Conservation (phyloP, 2,329 filamentous ascomycete species). For the Beauveria sp. region DNA sequence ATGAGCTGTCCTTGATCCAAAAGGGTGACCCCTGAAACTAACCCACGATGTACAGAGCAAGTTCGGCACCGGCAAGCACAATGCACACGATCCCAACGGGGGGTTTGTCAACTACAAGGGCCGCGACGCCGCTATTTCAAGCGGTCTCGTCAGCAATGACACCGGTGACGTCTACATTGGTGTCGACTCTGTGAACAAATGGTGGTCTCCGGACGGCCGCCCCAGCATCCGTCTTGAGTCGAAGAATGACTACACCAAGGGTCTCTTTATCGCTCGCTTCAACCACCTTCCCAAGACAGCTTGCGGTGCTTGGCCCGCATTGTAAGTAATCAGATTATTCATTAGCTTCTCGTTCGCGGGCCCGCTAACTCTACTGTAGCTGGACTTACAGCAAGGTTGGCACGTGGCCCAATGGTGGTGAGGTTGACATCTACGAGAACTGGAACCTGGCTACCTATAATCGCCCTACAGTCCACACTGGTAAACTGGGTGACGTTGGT, state of each 20-base stretch:
- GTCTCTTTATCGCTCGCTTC: constrained; percentile 63
- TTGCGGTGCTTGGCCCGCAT: constrained; percentile 68
- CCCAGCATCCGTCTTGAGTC: constrained; percentile 59
- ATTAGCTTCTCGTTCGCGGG: no score
- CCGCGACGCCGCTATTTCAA: constrained; percentile 24
- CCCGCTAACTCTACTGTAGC: constrained; percentile 16
- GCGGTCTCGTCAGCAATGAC: constrained; percentile 28
- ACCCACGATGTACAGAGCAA: constrained; percentile 1
- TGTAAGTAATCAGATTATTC: constrained; percentile 32
- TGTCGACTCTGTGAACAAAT: constrained; percentile 23
- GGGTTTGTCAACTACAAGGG: constrained; percentile 54
- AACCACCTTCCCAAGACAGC: constrained; percentile 57
- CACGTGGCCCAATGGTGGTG: constrained; percentile 55
- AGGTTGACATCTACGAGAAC: constrained; percentile 62
- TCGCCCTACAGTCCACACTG: constrained; percentile 52
- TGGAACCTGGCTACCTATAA: constrained; percentile 50
- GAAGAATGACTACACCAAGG: constrained; percentile 53
- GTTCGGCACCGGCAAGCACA: constrained; percentile 14
- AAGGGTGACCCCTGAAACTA: not conserved
- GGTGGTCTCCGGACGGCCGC: constrained; percentile 26
- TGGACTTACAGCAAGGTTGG: constrained; percentile 38
- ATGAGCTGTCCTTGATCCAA: constrained; percentile 8
- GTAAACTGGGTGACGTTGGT: constrained; percentile 22
- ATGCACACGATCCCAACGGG: constrained; percentile 48
- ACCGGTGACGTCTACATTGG: constrained; percentile 31